Base-by-base conservation (phyloP, 2,329 filamentous ascomycete genomes). In the Stachybotrys chartarum region DNA sequence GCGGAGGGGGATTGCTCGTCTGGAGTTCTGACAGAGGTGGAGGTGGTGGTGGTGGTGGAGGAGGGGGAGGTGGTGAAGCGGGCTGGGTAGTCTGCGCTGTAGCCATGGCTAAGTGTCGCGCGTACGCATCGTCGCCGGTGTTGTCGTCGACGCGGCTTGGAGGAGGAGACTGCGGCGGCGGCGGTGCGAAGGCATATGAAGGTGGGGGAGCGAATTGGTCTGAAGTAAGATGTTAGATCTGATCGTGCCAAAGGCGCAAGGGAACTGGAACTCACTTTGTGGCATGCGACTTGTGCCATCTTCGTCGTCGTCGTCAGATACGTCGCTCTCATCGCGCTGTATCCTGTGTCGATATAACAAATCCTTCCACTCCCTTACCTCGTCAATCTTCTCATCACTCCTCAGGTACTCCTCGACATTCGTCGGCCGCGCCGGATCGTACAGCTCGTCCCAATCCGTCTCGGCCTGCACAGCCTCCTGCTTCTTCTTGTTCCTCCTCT, bases 401-500 rank as follows among this genome's bases (percentile, higher is more conserved):
- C 85, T 79, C 57, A 89, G 81, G 67, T 94, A 97, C 65, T 93
- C 88, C 55, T 92, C 88, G 52, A 93, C 88, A 61, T 86, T 91
- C 46, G 90, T 95, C 8, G 92, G 91, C 45, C 88, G 78, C 11
- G 87, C 78, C 1, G 91, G 90, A 65, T 96, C 92, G 68, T 96
- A 97, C 30, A 94, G 82, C 68, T 95, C 91, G 68, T 96, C 88
- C 91, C 91, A 97, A 66, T 96, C 86, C n/a, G 82, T 84, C 68
- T 84, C 80, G 53, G 79, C 73, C 32, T 79, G 70, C 50, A 78
- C 76, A 6, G 83, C 76, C 60, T 81, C 79, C 57, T 84, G 80
- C 64, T 83, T 81, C 70, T 86, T 87, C 78, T 89, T 89, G 71
- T 88, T 87, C 78, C 88, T 89, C 71, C 88, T 87, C 72, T 88